Evolutionary conservation across 2,329 filamentous ascomycete genomes (phyloP).

Genomic region (Pseudopithomyces chartarum): DNA sequence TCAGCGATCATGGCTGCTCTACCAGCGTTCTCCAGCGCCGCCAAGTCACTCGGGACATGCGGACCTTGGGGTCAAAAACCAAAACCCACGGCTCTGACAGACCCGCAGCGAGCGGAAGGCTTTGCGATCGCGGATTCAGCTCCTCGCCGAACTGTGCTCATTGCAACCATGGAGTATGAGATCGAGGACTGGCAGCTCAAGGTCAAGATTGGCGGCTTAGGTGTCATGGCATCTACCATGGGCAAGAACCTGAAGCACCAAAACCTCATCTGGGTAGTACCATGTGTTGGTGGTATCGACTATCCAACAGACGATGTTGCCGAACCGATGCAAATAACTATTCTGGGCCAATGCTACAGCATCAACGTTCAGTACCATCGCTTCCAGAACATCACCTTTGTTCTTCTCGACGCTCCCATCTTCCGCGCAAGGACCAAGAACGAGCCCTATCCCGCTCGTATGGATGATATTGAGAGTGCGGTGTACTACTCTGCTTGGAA

Average conservation of each 20-base stretch:
- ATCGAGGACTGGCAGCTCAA: constrained; percentile 73
- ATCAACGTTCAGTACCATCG: constrained; percentile 68
- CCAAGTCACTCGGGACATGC: constrained; percentile 2
- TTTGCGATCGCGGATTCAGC: constrained; percentile 24
- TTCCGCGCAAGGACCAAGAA: constrained; percentile 67
- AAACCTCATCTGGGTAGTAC: constrained; percentile 63
- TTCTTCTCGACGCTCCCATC: constrained; percentile 69
- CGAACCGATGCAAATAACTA: constrained; percentile 66
- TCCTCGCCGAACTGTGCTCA: constrained; percentile 60
- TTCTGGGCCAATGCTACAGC: constrained; percentile 65
- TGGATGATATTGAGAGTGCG: constrained; percentile 71
- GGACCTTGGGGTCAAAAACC: constrained; percentile 8
- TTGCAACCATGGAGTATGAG: constrained; percentile 74
- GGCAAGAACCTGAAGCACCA: constrained; percentile 68
- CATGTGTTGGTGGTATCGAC: constrained; percentile 64
- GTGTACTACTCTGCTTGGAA: constrained; percentile 75
- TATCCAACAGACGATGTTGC: constrained; percentile 65
- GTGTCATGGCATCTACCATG: constrained; percentile 74
- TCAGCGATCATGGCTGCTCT: constrained; percentile 13
- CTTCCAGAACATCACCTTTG: constrained; percentile 69
- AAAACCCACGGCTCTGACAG: neutral
- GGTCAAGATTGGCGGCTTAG: constrained; percentile 72
- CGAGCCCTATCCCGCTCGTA: constrained; percentile 69
- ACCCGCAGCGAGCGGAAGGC: constrained; percentile 19
- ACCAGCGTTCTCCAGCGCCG: constrained; percentile 5